phyloP scores from a whole-genome alignment of 345 rosid genomes.

The Salix dunnii region DNA sequence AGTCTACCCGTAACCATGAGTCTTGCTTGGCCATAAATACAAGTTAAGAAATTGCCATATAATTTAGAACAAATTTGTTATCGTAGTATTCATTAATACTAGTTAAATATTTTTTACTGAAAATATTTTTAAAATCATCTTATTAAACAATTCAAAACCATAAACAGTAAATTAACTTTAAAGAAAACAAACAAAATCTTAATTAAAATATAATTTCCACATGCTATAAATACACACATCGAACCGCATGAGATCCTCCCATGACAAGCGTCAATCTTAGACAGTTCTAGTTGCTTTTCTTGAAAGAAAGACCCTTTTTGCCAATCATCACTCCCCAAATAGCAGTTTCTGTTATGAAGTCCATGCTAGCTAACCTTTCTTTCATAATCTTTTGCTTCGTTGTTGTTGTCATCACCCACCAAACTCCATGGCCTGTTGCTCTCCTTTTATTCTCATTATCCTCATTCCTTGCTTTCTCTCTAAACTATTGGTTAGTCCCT shows the following conservation, averaged over 20 bases:
- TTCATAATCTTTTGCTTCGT: constrained; percentile 14
- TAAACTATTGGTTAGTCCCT: constrained; percentile 44
- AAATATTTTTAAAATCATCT: too few species aligned
- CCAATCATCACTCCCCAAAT: not conserved
- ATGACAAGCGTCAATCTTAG: constrained; percentile 24
- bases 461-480: constrained; percentile 21
- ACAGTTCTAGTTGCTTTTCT: constrained; percentile 14
- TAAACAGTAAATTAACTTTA: too few species aligned
- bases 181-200: too few species aligned
- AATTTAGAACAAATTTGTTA: not conserved
- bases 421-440: constrained; percentile 25
- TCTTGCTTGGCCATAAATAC: constrained; percentile 16
- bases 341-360: constrained; percentile 21
- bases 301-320: not conserved
- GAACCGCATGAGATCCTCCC: constrained; percentile 23
- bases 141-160: too few species aligned
- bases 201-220: constrained; percentile 5
- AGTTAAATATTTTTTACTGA: too few species aligned
- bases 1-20: not conserved
- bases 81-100: too few species aligned
- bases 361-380: constrained; percentile 14
- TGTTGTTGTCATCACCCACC: not conserved
- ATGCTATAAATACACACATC: constrained; percentile 30
- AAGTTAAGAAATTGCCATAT: constrained; percentile 23
- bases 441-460: constrained; percentile 22